phyloP scores from a whole-genome alignment of 148 eudicot species.

The Cornus kousa region DNA sequence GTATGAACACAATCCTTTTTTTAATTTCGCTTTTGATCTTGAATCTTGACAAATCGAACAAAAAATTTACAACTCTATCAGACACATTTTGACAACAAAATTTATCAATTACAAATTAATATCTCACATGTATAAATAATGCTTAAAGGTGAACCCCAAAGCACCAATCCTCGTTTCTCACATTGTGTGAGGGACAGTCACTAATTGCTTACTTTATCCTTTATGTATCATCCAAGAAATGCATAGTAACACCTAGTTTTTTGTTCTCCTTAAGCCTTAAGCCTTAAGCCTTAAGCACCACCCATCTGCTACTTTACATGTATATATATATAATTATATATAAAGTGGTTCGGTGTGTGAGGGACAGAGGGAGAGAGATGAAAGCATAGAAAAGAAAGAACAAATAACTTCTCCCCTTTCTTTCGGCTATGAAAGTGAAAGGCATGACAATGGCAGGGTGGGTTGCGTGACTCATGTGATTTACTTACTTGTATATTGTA shows the following conservation, averaged over 20 bases:
- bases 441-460: neutral
- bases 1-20: too few species aligned
- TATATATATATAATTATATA: neutral
- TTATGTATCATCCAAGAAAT: neutral
- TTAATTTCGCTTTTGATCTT: too few species aligned
- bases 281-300: too few species aligned
- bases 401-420: neutral
- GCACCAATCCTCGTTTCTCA: neutral
- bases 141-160: neutral
- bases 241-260: neutral
- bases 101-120: too few species aligned
- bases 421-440: conserved; percentile 1
- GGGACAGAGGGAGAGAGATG: neutral
- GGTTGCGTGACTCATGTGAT: neutral
- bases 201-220: conserved; percentile 1
- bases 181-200: neutral
- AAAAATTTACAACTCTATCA: too few species aligned
- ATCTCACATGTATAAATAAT: too few species aligned
- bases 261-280: too few species aligned
- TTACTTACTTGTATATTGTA: too few species aligned
- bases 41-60: too few species aligned
- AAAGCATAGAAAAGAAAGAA: neutral
- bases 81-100: too few species aligned
- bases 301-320: too few species aligned
- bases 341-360: neutral